A percentile compares a stretch with the other conserved stretches of the same genome.
Evolutionary conservation across 768 basidiomycete species (phyloP).

Genomic region (Pholiota microspora): DNA sequence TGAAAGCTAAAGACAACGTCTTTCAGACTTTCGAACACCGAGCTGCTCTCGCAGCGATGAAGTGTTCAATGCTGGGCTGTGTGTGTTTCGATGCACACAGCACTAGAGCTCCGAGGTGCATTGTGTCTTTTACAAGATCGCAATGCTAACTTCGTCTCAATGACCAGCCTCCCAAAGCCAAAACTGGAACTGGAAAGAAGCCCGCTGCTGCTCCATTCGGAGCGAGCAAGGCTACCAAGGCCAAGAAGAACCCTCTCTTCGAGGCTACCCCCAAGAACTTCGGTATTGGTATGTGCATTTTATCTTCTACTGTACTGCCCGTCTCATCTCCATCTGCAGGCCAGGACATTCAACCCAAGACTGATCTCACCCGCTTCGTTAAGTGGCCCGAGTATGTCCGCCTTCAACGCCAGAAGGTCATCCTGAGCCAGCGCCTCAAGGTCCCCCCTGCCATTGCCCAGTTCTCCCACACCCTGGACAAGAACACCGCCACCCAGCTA

Average conservation of each 20-base stretch:
- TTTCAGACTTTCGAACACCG: conserved; percentile 26
- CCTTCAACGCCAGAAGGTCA: conserved; percentile 97
- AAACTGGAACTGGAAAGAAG: conserved; percentile 74
- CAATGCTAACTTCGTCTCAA: conserved; percentile 74
- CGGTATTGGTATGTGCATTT: conserved; percentile 75
- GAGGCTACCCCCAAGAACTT: conserved; percentile 90
- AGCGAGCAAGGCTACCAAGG: conserved; percentile 71
- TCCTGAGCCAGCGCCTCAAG: conserved; percentile 96
- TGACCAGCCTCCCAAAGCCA: conserved; percentile 87
- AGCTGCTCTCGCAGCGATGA: conserved; percentile 28
- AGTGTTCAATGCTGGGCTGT: conserved; percentile 21
- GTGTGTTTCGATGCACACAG: conserved; percentile 21
- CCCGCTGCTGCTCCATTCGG: conserved; percentile 83
- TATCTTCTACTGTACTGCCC: conserved; percentile 1
- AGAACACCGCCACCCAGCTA: conserved; percentile 97
- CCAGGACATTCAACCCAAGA: conserved; percentile 87
- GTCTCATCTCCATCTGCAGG: conserved; percentile 42
- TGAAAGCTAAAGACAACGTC: conserved; percentile 18
- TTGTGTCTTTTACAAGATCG: conserved; percentile 26
- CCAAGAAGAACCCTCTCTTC: conserved; percentile 94
- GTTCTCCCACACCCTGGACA: conserved; percentile 97
- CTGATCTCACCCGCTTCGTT: conserved; percentile 94
- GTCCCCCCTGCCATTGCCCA: conserved; percentile 98
- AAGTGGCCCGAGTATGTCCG: conserved; percentile 99
- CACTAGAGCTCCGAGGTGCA: conserved; percentile 53